A percentile compares a stretch with the other conserved stretches of the same genome.
Conservation (phyloP, 2,329 filamentous ascomycete genomes). For the Pseudopithomyces maydicus region DNA sequence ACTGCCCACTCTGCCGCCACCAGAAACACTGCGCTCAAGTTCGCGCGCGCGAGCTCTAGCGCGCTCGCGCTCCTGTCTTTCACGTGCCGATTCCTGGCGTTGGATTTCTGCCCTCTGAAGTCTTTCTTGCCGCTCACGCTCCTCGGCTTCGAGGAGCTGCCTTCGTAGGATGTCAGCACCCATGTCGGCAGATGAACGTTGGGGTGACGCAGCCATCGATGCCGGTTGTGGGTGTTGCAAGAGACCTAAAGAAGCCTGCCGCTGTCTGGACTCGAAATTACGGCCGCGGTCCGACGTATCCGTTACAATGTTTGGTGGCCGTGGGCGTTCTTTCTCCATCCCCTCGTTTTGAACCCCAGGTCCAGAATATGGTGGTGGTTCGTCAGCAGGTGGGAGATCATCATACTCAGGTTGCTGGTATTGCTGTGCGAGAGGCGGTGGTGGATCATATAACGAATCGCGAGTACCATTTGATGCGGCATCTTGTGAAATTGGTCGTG, state of each 20-base stretch:
- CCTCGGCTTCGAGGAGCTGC: slow-evolving; percentile 40
- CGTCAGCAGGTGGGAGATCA: slow-evolving; percentile 26
- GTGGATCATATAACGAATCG: slow-evolving; percentile 11
- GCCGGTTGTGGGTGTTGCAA: slow-evolving; percentile 46
- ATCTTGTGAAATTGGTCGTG: slow-evolving; percentile 15
- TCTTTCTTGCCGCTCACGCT: slow-evolving; percentile 38
- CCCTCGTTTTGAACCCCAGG: slow-evolving; percentile 35
- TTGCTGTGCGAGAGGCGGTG: slow-evolving; percentile 1
- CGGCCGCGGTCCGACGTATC: slow-evolving; percentile 20
- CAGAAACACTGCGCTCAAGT: slow-evolving; percentile 40
- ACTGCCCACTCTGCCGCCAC: slow-evolving; percentile 37
- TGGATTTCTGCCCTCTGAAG: slow-evolving; percentile 34
- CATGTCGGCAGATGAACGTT: slow-evolving; percentile 43
- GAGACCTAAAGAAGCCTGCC: slow-evolving; percentile 40
- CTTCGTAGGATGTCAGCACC: slow-evolving; percentile 41
- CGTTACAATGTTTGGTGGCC: slow-evolving; percentile 38
- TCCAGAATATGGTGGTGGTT: slow-evolving; percentile 42
- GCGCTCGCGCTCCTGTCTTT: slow-evolving; percentile 32
- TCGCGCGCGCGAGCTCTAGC: slow-evolving; percentile 39
- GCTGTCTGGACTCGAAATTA: slow-evolving; percentile 28
- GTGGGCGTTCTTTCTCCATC: slow-evolving; percentile 36
- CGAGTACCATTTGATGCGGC: slow-evolving; percentile 11
- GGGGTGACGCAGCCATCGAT: slow-evolving; percentile 45
- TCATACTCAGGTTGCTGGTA: slow-evolving; percentile 25
- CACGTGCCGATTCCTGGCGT: slow-evolving; percentile 30